Base-by-base conservation (phyloP, 768 basidiomycete species). In the Dentipellis fragilis region DNA sequence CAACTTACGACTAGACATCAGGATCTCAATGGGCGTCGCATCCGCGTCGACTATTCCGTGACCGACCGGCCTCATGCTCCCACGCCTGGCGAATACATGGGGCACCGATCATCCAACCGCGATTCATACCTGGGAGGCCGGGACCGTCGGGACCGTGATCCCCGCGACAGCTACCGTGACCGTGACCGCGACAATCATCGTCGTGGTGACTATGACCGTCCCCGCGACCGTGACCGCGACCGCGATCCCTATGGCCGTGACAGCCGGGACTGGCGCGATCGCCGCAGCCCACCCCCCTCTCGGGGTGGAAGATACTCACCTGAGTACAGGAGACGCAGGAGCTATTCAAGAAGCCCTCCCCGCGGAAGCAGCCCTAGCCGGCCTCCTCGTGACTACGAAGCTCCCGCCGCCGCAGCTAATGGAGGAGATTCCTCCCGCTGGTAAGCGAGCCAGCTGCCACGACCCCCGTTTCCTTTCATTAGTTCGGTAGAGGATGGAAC, bases 71-170 rank as follows among this genome's bases (percentile, higher is more conserved):
- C 95, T 22, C 95, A 99, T 71, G 85, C 89, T 12, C 92, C 96
- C 9, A 99, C 95, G 10, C 95, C 95, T 4, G 95, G 95, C 58
- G 91, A 96, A 73, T 99, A 97, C 70, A 95, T 95, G 90, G 93
- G 95, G 11, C 87, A 90, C 62, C 86, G 88, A 54, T 73, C 76
- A 35, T 74, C 71, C 40, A 64, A 72, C 51, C 70, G 73, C 17
- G 75, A 77, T 52, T 64, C 74, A 54, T 68, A 70, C 59, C 64
- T 65, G 8, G 49, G 58, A 3, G 29, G 57, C 61, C 63, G 69
- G 50, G 65, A 67, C 57, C 63, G 68, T 55, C 64, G 65, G 39
- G 68, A 67, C 62, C 75, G 79, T 57, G 79, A 78, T 55, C 69
- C 60, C 0, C 74, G 78, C 55, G 67, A 67, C 23, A 72, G 16